A percentile compares a stretch with the other conserved stretches of the same genome.
Evolutionary conservation across 148 eudicot species (phyloP).

Genomic region (Silene uniflora): DNA sequence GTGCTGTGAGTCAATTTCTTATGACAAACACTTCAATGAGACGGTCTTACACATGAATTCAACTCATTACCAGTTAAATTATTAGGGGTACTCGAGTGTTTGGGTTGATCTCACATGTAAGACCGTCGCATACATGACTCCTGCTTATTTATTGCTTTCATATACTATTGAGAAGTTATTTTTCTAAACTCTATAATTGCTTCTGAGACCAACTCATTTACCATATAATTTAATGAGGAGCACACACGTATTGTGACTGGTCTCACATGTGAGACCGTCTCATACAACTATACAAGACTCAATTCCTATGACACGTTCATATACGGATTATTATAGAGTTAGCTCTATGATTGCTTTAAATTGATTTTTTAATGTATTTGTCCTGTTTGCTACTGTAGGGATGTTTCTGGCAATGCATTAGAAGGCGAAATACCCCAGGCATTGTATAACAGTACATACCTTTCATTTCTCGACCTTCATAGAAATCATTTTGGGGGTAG

Average conservation of each 20-base stretch:
- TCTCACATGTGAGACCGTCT: no score
- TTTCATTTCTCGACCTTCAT: constrained; percentile 70
- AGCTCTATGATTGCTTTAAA: constrained; percentile 17
- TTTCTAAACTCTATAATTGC: no score
- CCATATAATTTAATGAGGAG: no score
- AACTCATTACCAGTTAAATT: neutral
- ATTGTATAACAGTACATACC: constrained; percentile 73
- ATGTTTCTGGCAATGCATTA: constrained; percentile 76
- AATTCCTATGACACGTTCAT: neutral
- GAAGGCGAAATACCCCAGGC: constrained; percentile 77
- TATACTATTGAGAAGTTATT: no score
- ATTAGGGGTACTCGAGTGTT: neutral
- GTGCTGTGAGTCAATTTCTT: constrained; percentile 67
- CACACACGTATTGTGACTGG: no score
- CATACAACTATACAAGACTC: no score
- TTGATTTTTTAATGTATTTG: constrained; percentile 21
- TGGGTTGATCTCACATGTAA: neutral
- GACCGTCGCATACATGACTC: neutral
- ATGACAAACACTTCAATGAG: neutral
- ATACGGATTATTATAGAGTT: neutral
- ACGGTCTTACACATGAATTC: neutral
- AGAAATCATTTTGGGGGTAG: constrained; percentile 57
- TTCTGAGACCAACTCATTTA: no score
- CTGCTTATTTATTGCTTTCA: neutral
- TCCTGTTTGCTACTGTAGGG: constrained; percentile 58